Base-by-base conservation (phyloP, 192 early-diverging fungal species). In the Glomus cerebriforme region DNA sequence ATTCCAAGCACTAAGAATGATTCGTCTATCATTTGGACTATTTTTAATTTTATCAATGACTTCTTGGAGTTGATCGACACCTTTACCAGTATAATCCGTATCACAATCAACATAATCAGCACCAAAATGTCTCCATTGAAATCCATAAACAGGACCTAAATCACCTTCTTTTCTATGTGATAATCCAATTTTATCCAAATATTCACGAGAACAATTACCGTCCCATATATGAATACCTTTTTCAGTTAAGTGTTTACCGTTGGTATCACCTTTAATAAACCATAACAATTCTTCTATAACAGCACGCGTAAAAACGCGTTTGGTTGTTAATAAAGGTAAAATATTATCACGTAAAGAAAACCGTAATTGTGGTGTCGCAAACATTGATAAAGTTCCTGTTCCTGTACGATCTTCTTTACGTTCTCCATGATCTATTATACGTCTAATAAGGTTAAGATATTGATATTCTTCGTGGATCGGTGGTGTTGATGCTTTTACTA, bases 61-160 rank as follows among this genome's bases (percentile, higher is more conserved):
- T 39, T 94, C 90, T 12, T 85, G 84, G 17, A 99, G 85, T 82
- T 99, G 98, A 80, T 99, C 98, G 6, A 96, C 90, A n/a, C 98
- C 98, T 81, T 94, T 81, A 15, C 94, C 94, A 3, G 90, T 87
- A 76, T 99, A 99, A 77, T 98, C 95, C 1, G 90, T 88, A 77
- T 98, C 92, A 39, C 90, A 90, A 70, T 91, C 90, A 60, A 83
- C 79, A 82, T 99, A 99, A 66, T 92, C 80, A 1, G 98, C 98
- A 0, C 98, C 98, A 90, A 99, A 99, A 80, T 99, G 96, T 35
- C 98, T 86, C 98, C 98, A 99, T 79, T 99, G 98, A 85, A 96
- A 99, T 17, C 98, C 98, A 78, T 99, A 99, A 26, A 99, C 94
- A 1, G 95, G 95, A 0, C 97, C 97, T 31, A 99, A 80, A 73